Evolutionary conservation across 768 basidiomycete genomes (phyloP), one percentile per base, ranked within the genome.

Genomic region (Lactifluus pinguis): DNA sequence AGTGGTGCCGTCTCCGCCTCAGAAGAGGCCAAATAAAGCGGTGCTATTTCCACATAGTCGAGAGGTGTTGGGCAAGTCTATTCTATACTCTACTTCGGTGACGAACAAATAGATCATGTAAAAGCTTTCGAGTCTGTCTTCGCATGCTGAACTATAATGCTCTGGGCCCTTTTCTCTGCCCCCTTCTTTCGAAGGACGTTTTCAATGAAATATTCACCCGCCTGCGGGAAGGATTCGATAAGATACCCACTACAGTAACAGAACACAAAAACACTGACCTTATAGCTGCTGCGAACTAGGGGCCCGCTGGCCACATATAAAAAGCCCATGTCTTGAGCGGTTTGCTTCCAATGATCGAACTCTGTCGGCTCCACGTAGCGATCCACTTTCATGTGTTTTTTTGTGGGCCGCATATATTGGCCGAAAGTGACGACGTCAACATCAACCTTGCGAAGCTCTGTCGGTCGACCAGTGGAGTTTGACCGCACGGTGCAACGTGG

Each of bases 381-480:
- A 66, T 92, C 88, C 10, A 99, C 97, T 73, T 98, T 99, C 97
- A 99, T 98, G 74, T 99, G 97, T 32, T 86, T 83, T 73, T 98
- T 98, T 9, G 97, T 98, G 7, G 97, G 97, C 52, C 97, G 88
- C 97, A 99, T 98, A 73, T 99, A 99, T 75, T 99, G 97, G 2
- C 97, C 97, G 71, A 99, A 98, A 2, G 97, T 99, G 32, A 99
- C 93, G 6, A 99, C 95, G 69, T 98, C 95, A 49, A 98, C 95
- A 66, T 92, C 81, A 49, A 84, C 77, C 65, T 85, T 86, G 48
- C 95, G 87, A 7, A 98, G 80, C 65, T 95, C 97, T 98, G 70
- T 49, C 55, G 41, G 53, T 53, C 65, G 34, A 53, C 50, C 8
- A 65, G 21, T 65, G 52, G 25, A 55, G 17, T 29, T 57, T 30